Percentiles rank a stretch among this genome's conserved stretches.
Conservation (phyloP, 441 rosid species). For the Eruca vesicaria region DNA sequence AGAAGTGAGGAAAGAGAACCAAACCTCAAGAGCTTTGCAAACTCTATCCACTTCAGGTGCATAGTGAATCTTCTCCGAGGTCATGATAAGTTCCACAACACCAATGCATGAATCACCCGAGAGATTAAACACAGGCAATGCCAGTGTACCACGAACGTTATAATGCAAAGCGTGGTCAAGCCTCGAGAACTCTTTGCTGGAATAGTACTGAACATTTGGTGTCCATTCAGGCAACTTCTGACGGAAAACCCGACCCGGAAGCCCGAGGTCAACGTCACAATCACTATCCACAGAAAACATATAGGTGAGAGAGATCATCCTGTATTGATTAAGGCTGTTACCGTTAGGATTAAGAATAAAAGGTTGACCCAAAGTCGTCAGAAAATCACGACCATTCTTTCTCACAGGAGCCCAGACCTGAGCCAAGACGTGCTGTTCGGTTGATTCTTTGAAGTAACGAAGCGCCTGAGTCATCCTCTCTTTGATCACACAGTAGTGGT, state of each 20-base stretch:
- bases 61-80: constrained; percentile 83
- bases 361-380: constrained; percentile 91
- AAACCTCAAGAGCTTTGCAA: constrained; percentile 98
- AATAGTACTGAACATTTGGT: constrained; percentile 87
- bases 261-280: constrained; percentile 69
- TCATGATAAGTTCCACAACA: constrained; percentile 88
- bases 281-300: constrained; percentile 81
- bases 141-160: constrained; percentile 83
- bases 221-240: constrained; percentile 93
- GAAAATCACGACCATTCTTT: constrained; percentile 53
- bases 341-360: constrained; percentile 78
- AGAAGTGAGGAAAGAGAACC: constrained; percentile 22
- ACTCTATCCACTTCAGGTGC: constrained; percentile 94
- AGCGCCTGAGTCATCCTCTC: constrained; percentile 92
- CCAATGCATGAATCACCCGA: constrained; percentile 77
- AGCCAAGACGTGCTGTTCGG: constrained; percentile 82
- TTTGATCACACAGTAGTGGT: constrained; percentile 65
- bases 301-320: constrained; percentile 81
- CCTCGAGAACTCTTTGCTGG: constrained; percentile 74
- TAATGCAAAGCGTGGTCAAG: constrained; percentile 73
- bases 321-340: constrained; percentile 74
- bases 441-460: constrained; percentile 74
- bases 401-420: constrained; percentile 95
- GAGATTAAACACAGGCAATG: constrained; percentile 88
- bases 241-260: constrained; percentile 90